Conservation (phyloP, 345 rosid species). For the Hypericum androsaemum region DNA sequence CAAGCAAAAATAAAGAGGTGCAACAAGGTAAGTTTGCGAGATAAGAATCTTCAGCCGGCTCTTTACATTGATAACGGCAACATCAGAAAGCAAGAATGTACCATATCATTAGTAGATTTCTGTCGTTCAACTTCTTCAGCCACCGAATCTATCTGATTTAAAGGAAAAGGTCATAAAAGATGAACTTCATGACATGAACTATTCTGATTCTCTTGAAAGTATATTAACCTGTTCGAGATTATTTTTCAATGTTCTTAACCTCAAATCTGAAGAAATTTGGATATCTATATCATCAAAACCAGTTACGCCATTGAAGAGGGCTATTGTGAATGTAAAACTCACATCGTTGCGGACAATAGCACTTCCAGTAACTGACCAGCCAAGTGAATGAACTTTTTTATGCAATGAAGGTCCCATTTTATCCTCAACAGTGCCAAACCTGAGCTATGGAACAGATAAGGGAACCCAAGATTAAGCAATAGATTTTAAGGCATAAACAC, state of each 20-base stretch:
- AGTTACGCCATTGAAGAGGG: not conserved
- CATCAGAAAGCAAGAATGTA: conserved; percentile 20
- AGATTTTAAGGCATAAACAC: not conserved
- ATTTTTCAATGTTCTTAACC: too few species aligned
- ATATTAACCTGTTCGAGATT: too few species aligned
- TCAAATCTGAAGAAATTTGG: too few species aligned
- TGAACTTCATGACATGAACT: conserved; percentile 8
- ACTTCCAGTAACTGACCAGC: conserved; percentile 67
- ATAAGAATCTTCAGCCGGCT: not conserved
- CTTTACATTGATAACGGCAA: conserved; percentile 9
- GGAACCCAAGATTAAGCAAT: conserved; percentile 1
- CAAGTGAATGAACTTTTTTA: conserved; percentile 63
- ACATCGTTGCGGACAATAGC: conserved; percentile 69
- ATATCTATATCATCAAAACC: not conserved
- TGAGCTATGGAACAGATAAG: conserved; percentile 92
- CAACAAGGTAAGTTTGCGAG: not conserved
- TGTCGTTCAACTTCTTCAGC: conserved; percentile 87
- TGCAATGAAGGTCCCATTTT: conserved; percentile 60
- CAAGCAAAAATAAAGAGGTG: conserved; percentile 7
- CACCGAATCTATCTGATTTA: conserved; percentile 72
- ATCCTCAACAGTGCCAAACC: conserved; percentile 95
- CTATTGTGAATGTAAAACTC: conserved; percentile 31
- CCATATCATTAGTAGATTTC: conserved; percentile 71
- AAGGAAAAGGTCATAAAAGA: conserved; percentile 15
- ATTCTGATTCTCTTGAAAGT: not conserved